These are phyloP conservation scores for Raffaelea albimanens DNA, from an alignment of 2,329 filamentous ascomycete genomes.

Conservation along the genomic window DNA sequence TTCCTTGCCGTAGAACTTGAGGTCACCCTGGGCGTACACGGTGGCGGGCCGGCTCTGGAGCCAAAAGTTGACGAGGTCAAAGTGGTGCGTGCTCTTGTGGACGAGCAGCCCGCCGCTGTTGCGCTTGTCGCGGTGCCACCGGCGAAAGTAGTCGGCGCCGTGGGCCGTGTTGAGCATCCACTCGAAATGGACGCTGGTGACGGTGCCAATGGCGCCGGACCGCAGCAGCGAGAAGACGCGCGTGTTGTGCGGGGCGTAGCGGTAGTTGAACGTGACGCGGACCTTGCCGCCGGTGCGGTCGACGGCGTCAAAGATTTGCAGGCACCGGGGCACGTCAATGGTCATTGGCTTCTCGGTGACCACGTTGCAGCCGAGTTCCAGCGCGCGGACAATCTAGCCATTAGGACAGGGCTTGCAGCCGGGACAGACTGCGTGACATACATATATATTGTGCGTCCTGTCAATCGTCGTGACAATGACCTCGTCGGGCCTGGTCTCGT, in stretches of 20 bases:
- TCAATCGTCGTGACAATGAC: slow-evolving; percentile 41
- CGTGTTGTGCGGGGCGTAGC: slow-evolving; percentile 42
- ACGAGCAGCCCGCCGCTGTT: slow-evolving; percentile 38
- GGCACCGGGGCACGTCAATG: slow-evolving; percentile 33
- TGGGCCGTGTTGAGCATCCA: slow-evolving; percentile 41
- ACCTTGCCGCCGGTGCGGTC: slow-evolving; percentile 32
- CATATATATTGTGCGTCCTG: slow-evolving; percentile 35
- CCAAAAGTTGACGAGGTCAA: slow-evolving; percentile 43
- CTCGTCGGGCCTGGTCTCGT: slow-evolving; percentile 33
- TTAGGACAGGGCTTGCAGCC: no score
- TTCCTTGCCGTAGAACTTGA: slow-evolving; percentile 39
- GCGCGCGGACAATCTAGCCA: slow-evolving; percentile 25
- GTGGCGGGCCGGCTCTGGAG: slow-evolving; percentile 30
- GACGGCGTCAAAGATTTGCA: slow-evolving; percentile 33
- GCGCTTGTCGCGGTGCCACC: slow-evolving; percentile 39
- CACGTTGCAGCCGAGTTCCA: slow-evolving; percentile 38
- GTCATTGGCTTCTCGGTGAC: slow-evolving; percentile 45
- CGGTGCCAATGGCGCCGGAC: slow-evolving; percentile 33
- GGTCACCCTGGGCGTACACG: slow-evolving; percentile 34
- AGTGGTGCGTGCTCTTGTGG: slow-evolving; percentile 42
- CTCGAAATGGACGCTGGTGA: slow-evolving; percentile 38
- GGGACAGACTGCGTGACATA: slow-evolving; percentile 9
- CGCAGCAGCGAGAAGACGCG: slow-evolving; percentile 34
- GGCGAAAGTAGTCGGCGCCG: slow-evolving; percentile 39
- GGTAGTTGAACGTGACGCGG: slow-evolving; percentile 40